Conservation (phyloP, 257 asterid genomes). For the Salvia hispanica region DNA sequence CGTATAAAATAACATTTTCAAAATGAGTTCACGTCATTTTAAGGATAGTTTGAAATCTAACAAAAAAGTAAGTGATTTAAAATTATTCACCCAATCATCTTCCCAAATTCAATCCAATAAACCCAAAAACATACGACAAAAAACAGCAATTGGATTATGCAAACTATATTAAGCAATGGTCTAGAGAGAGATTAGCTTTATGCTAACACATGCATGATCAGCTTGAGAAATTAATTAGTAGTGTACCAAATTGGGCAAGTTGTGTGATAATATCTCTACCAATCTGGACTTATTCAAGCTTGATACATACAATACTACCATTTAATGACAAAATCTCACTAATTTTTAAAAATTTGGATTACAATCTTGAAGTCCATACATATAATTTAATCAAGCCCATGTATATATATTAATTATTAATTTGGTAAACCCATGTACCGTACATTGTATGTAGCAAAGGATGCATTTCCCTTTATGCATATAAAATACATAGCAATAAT, state of each 20-base stretch:
- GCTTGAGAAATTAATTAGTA: background rate
- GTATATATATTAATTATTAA: background rate
- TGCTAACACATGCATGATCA: constrained; percentile 12
- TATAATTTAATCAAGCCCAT: background rate
- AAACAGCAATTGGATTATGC: too few species aligned
- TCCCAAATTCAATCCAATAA: too few species aligned
- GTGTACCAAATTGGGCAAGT: constrained; percentile 25
- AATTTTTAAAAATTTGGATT: background rate
- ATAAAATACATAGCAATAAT: background rate
- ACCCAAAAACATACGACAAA: too few species aligned
- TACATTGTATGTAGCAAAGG: constrained; percentile 39
- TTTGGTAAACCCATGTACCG: constrained; percentile 1
- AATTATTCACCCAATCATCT: too few species aligned
- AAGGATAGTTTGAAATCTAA: too few species aligned
- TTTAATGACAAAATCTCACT: constrained; percentile 18
- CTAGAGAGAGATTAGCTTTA: background rate
- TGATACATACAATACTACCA: background rate
- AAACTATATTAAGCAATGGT: background rate
- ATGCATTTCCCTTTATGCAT: constrained; percentile 19
- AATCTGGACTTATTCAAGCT: constrained; percentile 17
- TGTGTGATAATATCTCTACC: constrained; percentile 16
- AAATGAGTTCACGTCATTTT: too few species aligned
- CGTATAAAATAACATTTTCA: too few species aligned
- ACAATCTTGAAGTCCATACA: background rate
- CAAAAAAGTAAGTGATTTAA: too few species aligned